phyloP scores from a whole-genome alignment of 2,329 filamentous ascomycete species.

The Diaporthe caulivora region DNA sequence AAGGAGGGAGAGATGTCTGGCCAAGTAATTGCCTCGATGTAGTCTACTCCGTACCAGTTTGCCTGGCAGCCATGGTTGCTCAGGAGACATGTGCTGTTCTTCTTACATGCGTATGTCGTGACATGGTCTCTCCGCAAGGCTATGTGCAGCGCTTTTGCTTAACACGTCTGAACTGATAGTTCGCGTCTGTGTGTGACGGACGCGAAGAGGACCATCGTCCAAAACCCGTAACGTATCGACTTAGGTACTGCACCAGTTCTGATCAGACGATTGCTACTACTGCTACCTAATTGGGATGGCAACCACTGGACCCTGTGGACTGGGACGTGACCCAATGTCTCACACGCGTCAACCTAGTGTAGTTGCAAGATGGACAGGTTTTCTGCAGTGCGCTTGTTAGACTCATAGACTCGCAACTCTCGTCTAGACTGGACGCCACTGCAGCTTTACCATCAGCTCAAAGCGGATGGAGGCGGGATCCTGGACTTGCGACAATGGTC shows the following conservation, averaged over 20 bases:
- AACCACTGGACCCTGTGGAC: constrained; percentile 7
- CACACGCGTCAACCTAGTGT: neutral
- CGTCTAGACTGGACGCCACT: constrained; percentile 1
- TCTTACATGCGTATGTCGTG: too few species aligned
- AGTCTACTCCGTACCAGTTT: too few species aligned
- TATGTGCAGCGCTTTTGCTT: neutral
- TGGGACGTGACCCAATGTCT: constrained; percentile 24
- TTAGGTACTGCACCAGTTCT: neutral
- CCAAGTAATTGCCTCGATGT: too few species aligned
- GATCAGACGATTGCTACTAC: constrained; percentile 19
- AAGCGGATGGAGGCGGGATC: neutral
- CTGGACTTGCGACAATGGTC: constrained; percentile 14
- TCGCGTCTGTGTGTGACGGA: neutral
- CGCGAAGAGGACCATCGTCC: neutral
- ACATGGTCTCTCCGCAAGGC: neutral
- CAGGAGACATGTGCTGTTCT: too few species aligned
- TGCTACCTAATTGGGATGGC: neutral
- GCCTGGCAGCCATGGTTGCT: too few species aligned
- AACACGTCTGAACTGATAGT: neutral
- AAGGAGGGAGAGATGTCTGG: constrained; percentile 10
- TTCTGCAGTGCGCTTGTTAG: neutral
- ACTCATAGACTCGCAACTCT: neutral
- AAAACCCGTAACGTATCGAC: neutral
- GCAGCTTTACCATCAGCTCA: neutral
- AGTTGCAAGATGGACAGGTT: constrained; percentile 12